phyloP scores from a whole-genome alignment of 257 asterid genomes.

The Nicotiana benthamiana region DNA sequence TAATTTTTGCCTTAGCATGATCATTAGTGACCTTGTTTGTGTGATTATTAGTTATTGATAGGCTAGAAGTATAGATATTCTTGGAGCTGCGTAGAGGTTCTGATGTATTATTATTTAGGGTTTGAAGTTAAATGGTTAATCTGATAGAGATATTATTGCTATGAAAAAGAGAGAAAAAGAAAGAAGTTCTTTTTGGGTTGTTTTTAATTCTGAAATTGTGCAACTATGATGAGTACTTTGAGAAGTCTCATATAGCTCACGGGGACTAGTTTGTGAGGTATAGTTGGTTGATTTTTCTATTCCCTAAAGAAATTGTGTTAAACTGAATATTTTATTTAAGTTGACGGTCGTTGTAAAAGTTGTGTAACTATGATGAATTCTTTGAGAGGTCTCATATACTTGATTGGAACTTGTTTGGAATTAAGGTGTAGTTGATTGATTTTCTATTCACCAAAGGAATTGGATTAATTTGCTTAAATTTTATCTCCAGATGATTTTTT shows the following conservation, averaged over 20 bases:
- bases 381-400: background rate
- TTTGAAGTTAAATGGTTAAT: background rate
- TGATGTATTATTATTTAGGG: background rate
- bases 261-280: background rate
- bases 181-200: background rate
- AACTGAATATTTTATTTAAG: no score
- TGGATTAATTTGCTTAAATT: background rate
- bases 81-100: background rate
- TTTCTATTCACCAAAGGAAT: background rate
- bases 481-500: background rate
- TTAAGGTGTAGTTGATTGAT: background rate
- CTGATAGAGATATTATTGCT: background rate
- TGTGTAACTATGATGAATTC: background rate
- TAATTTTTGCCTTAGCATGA: no score
- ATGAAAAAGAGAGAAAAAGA: no score
- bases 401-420: background rate
- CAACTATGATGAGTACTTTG: background rate
- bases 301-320: background rate
- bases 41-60: background rate
- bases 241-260: background rate
- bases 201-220: background rate
- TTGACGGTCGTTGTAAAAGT: background rate
- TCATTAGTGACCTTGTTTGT: no score
- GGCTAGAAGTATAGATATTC: background rate
- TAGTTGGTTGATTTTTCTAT: background rate